These are phyloP conservation scores for Thozetella sp. DNA, from an alignment of 495 filamentous ascomycete species.

Conservation along the genomic window DNA sequence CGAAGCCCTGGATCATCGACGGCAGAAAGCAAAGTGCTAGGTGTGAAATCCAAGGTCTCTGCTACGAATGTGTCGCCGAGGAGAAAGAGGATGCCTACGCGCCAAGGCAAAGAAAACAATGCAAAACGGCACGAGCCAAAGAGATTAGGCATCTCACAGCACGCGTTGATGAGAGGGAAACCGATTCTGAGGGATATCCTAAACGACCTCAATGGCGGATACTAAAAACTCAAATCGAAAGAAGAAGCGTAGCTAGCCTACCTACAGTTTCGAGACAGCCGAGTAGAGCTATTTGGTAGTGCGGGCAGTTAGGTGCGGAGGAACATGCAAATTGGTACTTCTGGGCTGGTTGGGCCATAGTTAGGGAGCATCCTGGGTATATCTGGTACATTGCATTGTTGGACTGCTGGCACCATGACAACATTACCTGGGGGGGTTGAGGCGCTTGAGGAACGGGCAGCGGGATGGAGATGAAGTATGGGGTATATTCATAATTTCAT, in stretches of 20 bases:
- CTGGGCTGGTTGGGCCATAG: background rate
- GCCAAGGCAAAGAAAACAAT: constrained; percentile 28
- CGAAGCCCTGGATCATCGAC: background rate
- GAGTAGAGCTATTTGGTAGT: background rate
- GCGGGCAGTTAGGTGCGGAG: background rate
- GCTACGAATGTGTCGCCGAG: constrained; percentile 2
- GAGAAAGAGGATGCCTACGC: background rate
- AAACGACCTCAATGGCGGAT: constrained; percentile 45
- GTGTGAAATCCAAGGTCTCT: background rate
- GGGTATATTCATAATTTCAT: background rate
- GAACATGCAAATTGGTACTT: background rate
- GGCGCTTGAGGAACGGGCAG: background rate
- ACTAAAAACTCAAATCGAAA: background rate
- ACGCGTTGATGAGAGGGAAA: constrained; percentile 36
- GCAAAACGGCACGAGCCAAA: constrained; percentile 18
- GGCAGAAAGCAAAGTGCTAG: background rate
- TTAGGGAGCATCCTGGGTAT: background rate
- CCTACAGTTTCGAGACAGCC: background rate
- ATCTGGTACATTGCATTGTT: background rate
- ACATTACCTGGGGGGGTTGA: background rate
- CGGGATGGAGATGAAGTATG: background rate
- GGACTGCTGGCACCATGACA: background rate
- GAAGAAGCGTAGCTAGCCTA: background rate
- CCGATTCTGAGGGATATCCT: constrained; percentile 48
- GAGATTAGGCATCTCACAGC: constrained; percentile 36